Evolutionary conservation across 1,139 yeast species (phyloP), one percentile per base, ranked within the genome.

Genomic region (Kodamaea fungicola): DNA sequence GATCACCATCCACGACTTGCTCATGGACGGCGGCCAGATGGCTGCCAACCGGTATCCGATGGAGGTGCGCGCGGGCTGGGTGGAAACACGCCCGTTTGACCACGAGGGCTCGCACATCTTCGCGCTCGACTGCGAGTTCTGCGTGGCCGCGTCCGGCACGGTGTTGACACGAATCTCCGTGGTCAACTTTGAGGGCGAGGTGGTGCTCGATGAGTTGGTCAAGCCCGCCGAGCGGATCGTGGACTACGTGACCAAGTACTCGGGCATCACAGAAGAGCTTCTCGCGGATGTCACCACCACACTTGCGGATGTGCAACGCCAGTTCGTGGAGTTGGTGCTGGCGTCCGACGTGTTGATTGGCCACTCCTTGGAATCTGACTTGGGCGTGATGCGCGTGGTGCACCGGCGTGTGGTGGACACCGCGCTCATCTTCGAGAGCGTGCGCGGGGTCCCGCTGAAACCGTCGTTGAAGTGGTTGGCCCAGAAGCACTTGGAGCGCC

Each of bases 101-200:
- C 80, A 77, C 44, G 76, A 64, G 3, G 81, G 78, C 0, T 74
- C 83, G 3, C 79, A 69, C 38, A 78, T 84, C 0, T 87, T 76
- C 62, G 94, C 95, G 0, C 52, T 92, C 16, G 98, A 92, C 61
- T 92, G 98, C 64, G 98, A 92, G 60, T 92, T 92, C 86, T 88
- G 96, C 55, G 64, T 71, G 40, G 64, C 92, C 0, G 75, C 64
- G 0, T 46, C 54, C 2, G 88, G 87, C 0, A 70, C 74, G 33
- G 96, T 80, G 3, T 64, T 90, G 30, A 80, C 97, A 0, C 68
- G 97, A 41, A 78, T 87, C 1, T 85, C 96, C 1, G 50, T 92
- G 12, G 73, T 88, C 2, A 79, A 86, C 54, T 79, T 78, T 50
- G 67, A 78, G 28, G 76, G 74, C 8, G 71, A 74, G 6, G 74